Percentiles rank a stretch among this genome's conserved stretches.
These are phyloP conservation scores for Pseudotulostoma volvatum DNA, from an alignment of 495 filamentous ascomycete species.

Conservation along the genomic window DNA sequence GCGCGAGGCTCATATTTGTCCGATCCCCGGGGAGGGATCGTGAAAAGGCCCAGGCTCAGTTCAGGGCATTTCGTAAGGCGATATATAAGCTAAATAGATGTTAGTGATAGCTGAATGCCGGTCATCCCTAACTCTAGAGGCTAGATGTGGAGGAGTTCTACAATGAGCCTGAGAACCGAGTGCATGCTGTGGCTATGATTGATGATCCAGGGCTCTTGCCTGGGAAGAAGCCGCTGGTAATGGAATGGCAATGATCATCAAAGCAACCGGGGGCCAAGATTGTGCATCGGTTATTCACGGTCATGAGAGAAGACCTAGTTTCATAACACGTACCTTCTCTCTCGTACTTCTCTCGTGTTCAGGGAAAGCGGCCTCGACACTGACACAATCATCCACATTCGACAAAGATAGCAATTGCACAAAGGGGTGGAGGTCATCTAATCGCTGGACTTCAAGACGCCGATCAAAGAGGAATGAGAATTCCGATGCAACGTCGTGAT, in stretches of 20 bases:
- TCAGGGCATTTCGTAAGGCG: slow-evolving; percentile 65
- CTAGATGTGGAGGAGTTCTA: no score
- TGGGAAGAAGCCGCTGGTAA: no score
- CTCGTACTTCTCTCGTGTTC: slow-evolving; percentile 52
- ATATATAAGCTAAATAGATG: slow-evolving; percentile 50
- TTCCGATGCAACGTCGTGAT: slow-evolving; percentile 28
- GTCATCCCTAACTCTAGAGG: no score
- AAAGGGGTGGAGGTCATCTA: slow-evolving; percentile 47
- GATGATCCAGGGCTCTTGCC: not conserved
- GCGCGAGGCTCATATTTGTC: slow-evolving; percentile 28
- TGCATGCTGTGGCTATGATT: no score
- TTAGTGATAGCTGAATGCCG: slow-evolving; percentile 9
- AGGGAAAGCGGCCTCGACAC: slow-evolving; percentile 63
- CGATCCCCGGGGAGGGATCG: slow-evolving; percentile 29
- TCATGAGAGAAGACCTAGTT: not conserved
- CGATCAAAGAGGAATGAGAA: slow-evolving; percentile 30
- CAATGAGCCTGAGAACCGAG: no score
- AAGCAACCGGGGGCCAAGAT: no score
- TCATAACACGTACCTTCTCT: slow-evolving; percentile 50
- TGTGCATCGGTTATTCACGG: not conserved
- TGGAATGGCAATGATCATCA: no score
- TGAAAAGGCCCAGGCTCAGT: slow-evolving; percentile 68
- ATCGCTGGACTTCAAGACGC: slow-evolving; percentile 18
- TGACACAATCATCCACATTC: slow-evolving; percentile 61
- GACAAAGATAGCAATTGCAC: slow-evolving; percentile 53